These are phyloP conservation scores for Teunomyces kruisii DNA, from an alignment of 805 yeast species.

Conservation along the genomic window DNA sequence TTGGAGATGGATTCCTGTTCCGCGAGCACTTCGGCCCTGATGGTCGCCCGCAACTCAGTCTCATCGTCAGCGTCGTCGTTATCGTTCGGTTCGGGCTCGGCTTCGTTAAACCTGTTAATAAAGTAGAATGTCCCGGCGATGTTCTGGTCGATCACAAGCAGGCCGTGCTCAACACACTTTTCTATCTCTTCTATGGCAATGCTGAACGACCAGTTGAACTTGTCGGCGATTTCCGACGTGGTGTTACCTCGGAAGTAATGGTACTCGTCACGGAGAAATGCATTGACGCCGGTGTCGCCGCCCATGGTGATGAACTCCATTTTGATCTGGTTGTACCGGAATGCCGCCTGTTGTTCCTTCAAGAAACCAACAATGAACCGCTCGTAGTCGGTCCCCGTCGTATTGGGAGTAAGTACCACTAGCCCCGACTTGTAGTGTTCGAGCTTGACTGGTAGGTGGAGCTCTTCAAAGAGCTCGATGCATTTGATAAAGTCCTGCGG, in stretches of 20 bases:
- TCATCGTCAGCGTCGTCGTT: slow-evolving; percentile 14
- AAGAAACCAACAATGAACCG: slow-evolving; percentile 25
- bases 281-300: slow-evolving; percentile 17
- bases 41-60: slow-evolving; percentile 6
- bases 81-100: no score
- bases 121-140: slow-evolving; percentile 66
- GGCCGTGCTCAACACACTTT: slow-evolving; percentile 55
- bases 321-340: slow-evolving; percentile 23
- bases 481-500: slow-evolving; percentile 69
- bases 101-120: slow-evolving; percentile 37
- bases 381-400: slow-evolving; percentile 25
- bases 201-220: slow-evolving; percentile 64
- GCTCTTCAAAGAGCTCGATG: slow-evolving; percentile 51
- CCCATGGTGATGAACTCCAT: slow-evolving; percentile 17
- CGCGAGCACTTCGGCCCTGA: slow-evolving; percentile 13
- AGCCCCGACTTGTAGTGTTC: slow-evolving; percentile 34
- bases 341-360: slow-evolving; percentile 21
- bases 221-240: slow-evolving; percentile 42
- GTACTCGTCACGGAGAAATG: slow-evolving; percentile 13
- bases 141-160: slow-evolving; percentile 65
- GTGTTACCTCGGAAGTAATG: slow-evolving; percentile 33
- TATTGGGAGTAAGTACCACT: slow-evolving; percentile 27
- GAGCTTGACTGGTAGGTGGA: slow-evolving; percentile 57
- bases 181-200: slow-evolving; percentile 66
- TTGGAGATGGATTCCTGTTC: slow-evolving; percentile 19